Evolutionary conservation across 805 yeast species (phyloP), one percentile per base, ranked within the genome.

Genomic region (Kodamaea jinghongensis): DNA sequence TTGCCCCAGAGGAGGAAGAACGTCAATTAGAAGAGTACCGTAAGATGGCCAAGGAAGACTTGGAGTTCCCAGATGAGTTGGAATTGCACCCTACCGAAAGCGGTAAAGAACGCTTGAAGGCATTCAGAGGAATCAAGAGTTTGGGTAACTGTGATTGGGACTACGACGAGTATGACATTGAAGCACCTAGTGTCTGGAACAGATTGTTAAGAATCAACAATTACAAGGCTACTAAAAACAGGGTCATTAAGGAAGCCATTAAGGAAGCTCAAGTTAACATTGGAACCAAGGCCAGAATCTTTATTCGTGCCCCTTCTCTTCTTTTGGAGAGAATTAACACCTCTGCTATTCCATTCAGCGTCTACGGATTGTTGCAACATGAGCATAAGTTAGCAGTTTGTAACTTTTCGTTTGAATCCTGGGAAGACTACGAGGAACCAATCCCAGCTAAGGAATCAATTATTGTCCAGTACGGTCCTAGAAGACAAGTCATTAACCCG

Each of bases 61-160:
- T 79, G 26, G 96, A 90, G 52, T 93, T 89, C 71, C 98, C 98
- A 0, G 99, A 93, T 63, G 99, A 93, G 65, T 65, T 91, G 41
- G 98, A 93, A 60, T 66, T 93, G 31, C 75, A 73, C 33, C 97
- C 97, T 22, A 57, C 62, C 4, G 90, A 77, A 48, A 74, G 84
- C 4, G 98, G 86, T 7, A 76, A 75, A 51, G 88, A 89, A 47
- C 75, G 87, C 47, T 71, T 93, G 42, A 63, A 71, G 22, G 77
- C 89, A 45, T 91, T 88, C 63, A 76, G 97, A 61, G 98, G 98
- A 44, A 75, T 90, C 48, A 86, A 87, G 61, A 85, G 86, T 27
- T 64, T 95, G 45, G 80, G 84, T 37, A 79, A 82, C 43, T 80
- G 93, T 48, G 73, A 77, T 29, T 91, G 99, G 99, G 89, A 89